Evolutionary conservation across 306 rosid genomes (phyloP).

Genomic region (Pterocarpus santalinus): DNA sequence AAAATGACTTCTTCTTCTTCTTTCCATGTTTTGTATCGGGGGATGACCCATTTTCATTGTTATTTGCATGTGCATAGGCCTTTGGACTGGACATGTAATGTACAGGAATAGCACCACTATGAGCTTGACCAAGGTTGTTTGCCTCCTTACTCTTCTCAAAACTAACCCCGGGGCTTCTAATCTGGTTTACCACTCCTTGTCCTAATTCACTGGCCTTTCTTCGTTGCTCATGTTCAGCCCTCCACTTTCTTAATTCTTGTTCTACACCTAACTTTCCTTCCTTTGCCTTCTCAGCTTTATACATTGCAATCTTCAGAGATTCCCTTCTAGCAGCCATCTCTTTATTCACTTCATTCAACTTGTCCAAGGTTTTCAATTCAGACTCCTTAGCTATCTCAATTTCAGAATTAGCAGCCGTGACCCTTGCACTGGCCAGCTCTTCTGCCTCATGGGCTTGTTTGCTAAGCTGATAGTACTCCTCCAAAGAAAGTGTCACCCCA

Average conservation of each 20-base stretch:
- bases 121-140: conserved; percentile 35
- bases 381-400: conserved; percentile 78
- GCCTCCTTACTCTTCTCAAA: conserved; percentile 60
- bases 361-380: conserved; percentile 74
- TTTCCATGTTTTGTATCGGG: conserved; percentile 65
- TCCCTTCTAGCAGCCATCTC: conserved; percentile 78
- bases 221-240: conserved; percentile 76
- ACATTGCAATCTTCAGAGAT: conserved; percentile 77
- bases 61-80: conserved; percentile 42
- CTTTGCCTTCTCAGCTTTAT: conserved; percentile 87
- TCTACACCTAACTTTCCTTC: conserved; percentile 91
- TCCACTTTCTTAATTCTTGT: conserved; percentile 93
- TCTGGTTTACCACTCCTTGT: conserved; percentile 53
- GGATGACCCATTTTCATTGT: conserved; percentile 50
- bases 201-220: conserved; percentile 67
- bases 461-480: conserved; percentile 87
- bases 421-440: conserved; percentile 71
- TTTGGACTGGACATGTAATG: conserved; percentile 58
- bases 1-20: conserved; percentile 84
- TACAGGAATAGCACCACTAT: conserved; percentile 34
- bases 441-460: conserved; percentile 88
- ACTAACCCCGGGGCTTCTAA: conserved; percentile 52
- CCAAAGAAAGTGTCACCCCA: conserved; percentile 74
- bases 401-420: conserved; percentile 69
- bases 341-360: conserved; percentile 71